A percentile compares a stretch with the other conserved stretches of the same genome.
phyloP scores from a whole-genome alignment of 306 rosid genomes.

The Citrullus colocynthis region DNA sequence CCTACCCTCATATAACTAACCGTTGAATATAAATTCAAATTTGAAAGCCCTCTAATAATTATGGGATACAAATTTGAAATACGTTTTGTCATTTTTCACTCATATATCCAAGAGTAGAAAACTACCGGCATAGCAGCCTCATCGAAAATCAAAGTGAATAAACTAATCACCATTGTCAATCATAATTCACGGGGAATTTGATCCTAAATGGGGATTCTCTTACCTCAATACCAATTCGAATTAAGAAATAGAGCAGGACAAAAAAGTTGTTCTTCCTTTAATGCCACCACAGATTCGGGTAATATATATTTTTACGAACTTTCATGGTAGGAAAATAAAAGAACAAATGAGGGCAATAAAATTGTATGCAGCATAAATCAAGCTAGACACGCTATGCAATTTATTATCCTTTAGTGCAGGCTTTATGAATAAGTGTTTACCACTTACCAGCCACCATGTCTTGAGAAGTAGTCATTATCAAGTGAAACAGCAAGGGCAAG shows the following conservation, averaged over 20 bases:
- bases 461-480: constrained; percentile 92
- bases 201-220: background rate
- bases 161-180: background rate
- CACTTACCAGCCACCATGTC: constrained; percentile 92
- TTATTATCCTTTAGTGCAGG: background rate
- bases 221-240: background rate
- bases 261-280: background rate
- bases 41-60: background rate
- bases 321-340: too few relatives aligned
- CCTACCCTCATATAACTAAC: background rate
- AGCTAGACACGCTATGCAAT: background rate
- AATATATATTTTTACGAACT: too few relatives aligned
- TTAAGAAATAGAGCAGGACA: background rate
- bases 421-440: background rate
- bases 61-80: background rate
- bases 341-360: too few relatives aligned
- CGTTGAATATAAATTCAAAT: background rate
- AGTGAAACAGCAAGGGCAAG: constrained; percentile 95
- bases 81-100: background rate
- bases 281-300: too few relatives aligned
- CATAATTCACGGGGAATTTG: background rate
- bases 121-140: background rate
- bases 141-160: background rate
- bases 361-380: too few relatives aligned
- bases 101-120: background rate